These are phyloP conservation scores for Kalmusia sp. DNA, from an alignment of 2,329 filamentous ascomycete genomes.

Conservation along the genomic window DNA sequence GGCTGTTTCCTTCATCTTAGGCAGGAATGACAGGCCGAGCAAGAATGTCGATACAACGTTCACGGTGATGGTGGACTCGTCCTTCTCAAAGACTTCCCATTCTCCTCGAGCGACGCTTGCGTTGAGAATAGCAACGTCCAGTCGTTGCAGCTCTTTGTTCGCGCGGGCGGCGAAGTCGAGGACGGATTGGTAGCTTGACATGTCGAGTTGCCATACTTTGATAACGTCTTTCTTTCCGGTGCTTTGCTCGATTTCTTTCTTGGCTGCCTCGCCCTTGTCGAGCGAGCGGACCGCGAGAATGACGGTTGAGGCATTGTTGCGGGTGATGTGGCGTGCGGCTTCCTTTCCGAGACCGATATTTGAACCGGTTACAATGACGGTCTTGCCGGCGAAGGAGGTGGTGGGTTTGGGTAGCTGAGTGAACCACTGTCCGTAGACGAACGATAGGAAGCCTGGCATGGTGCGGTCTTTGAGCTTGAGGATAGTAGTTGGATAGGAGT, in stretches of 20 bases:
- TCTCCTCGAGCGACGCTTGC: slow-evolving; percentile 42
- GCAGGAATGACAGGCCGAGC: slow-evolving; percentile 37
- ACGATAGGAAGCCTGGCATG: slow-evolving; percentile 8
- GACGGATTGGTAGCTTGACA: slow-evolving; percentile 49
- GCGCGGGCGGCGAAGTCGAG: slow-evolving; percentile 38
- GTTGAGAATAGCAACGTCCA: slow-evolving; percentile 50
- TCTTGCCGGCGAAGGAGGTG: slow-evolving; percentile 38
- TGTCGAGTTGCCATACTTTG: slow-evolving; percentile 56
- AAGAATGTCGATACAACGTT: slow-evolving; percentile 51
- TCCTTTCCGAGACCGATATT: slow-evolving; percentile 57
- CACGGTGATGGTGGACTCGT: slow-evolving; percentile 46
- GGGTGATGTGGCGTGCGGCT: slow-evolving; percentile 51
- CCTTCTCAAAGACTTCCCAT: slow-evolving; percentile 34
- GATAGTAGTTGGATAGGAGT: not conserved
- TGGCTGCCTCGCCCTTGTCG: slow-evolving; percentile 54
- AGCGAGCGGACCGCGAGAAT: slow-evolving; percentile 53
- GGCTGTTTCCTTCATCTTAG: slow-evolving; percentile 34
- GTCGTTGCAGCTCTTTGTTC: slow-evolving; percentile 25
- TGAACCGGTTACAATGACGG: slow-evolving; percentile 55
- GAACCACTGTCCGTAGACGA: slow-evolving; percentile 41
- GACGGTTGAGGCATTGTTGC: slow-evolving; percentile 48
- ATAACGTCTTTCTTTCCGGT: slow-evolving; percentile 39
- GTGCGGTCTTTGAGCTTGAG: not conserved
- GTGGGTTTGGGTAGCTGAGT: slow-evolving; percentile 40
- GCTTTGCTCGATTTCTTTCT: slow-evolving; percentile 46